Conservation (phyloP, 73 alveolate species). For the Uronychia setigera region DNA sequence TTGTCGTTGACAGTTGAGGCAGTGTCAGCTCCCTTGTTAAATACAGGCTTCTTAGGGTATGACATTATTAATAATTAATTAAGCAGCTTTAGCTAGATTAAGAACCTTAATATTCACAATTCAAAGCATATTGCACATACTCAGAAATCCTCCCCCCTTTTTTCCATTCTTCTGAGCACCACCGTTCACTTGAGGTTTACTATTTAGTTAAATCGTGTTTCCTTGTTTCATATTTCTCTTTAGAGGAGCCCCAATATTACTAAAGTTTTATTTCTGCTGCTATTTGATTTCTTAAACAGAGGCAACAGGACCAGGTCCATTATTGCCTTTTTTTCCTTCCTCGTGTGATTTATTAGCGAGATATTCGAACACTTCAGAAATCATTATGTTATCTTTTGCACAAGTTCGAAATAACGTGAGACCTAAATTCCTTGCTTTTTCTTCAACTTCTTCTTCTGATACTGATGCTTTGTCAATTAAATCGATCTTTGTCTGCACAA, state of each 20-base stretch:
- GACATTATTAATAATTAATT: too few species aligned
- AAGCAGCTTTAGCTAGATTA: too few species aligned
- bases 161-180: too few species aligned
- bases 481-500: slow-evolving; percentile 87
- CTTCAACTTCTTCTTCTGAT: slow-evolving; percentile 76
- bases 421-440: slow-evolving; percentile 73
- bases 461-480: slow-evolving; percentile 80
- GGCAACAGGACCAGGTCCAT: slow-evolving; percentile 16
- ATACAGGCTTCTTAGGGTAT: too few species aligned
- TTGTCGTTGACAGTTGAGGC: slow-evolving; percentile 4
- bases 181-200: too few species aligned
- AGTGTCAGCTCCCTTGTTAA: too few species aligned
- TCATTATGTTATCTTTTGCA: slow-evolving; percentile 87
- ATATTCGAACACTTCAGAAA: slow-evolving; percentile 77
- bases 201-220: too few species aligned
- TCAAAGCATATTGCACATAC: too few species aligned
- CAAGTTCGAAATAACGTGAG: slow-evolving; percentile 83
- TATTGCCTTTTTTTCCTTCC: slow-evolving; percentile 21
- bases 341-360: slow-evolving; percentile 26
- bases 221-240: slow-evolving; percentile 1
- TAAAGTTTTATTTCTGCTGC: background rate
- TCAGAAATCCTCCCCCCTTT: too few species aligned
- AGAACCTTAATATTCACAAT: too few species aligned
- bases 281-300: slow-evolving; percentile 13
- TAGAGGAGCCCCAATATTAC: background rate